Conservation (phyloP, 345 rosid species). For the Draba incana region DNA sequence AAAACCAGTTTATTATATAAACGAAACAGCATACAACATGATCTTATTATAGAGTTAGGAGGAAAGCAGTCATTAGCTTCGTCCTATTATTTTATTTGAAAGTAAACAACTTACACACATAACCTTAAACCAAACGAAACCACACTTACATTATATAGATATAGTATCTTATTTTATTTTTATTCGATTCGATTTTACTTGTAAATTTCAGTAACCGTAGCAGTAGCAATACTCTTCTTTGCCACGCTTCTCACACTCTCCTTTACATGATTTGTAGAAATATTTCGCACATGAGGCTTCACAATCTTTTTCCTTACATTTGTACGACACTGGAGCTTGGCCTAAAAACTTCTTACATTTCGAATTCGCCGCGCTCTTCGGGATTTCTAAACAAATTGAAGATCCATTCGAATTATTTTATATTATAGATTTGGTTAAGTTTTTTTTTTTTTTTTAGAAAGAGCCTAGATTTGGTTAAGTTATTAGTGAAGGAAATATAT, state of each 20-base stretch:
- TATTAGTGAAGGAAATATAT: too few species aligned
- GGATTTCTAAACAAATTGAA: conserved; percentile 20
- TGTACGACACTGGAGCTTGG: conserved; percentile 6
- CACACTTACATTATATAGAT: conserved; percentile 1
- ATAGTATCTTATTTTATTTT: not conserved
- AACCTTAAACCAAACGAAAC: too few species aligned
- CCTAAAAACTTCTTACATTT: conserved; percentile 15
- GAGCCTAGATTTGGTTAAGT: too few species aligned
- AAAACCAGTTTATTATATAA: conserved; percentile 5
- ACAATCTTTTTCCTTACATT: conserved; percentile 28
- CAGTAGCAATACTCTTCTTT: conserved; percentile 23
- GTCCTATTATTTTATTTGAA: not conserved
- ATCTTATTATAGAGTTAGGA: conserved; percentile 5
- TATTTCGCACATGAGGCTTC: not conserved
- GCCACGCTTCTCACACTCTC: conserved; percentile 30
- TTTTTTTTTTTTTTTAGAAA: too few species aligned
- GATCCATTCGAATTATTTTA: not conserved
- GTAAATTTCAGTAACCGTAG: conserved; percentile 19
- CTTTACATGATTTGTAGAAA: conserved; percentile 17
- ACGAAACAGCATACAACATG: conserved; percentile 4
- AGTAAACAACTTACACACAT: not conserved
- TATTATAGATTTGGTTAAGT: not conserved
- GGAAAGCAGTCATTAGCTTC: conserved; percentile 1
- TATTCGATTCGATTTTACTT: not conserved
- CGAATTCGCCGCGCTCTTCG: conserved; percentile 25